These are phyloP conservation scores for Lomentospora prolificans DNA, from an alignment of 2,329 filamentous ascomycete species.

Conservation along the genomic window DNA sequence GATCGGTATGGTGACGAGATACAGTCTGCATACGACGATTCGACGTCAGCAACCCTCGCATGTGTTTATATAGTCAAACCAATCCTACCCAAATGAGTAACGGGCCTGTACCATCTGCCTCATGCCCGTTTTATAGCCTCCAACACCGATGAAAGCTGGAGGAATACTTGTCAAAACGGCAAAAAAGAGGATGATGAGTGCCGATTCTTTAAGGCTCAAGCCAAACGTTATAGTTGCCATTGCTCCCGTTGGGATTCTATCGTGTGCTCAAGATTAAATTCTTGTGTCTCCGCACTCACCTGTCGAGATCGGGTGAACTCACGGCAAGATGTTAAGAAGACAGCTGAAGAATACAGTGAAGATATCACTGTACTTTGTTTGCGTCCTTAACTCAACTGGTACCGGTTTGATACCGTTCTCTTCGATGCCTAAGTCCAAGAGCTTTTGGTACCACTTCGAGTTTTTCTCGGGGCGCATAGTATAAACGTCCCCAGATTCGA, in stretches of 20 bases:
- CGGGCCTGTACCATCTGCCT: constrained; percentile 52
- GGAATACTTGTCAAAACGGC: constrained; percentile 41
- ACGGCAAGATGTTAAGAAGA: constrained; percentile 48
- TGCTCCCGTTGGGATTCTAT: constrained; percentile 43
- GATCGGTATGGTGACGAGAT: constrained; percentile 40
- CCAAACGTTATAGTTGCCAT: constrained; percentile 44
- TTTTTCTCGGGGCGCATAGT: background rate
- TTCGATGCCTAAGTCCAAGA: constrained; percentile 37
- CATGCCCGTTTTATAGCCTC: constrained; percentile 46
- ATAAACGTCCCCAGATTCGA: background rate
- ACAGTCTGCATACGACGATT: constrained; percentile 22
- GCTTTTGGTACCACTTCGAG: constrained; percentile 30
- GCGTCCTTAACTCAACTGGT: constrained; percentile 40
- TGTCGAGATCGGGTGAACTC: constrained; percentile 17
- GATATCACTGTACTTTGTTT: constrained; percentile 42
- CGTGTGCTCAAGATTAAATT: constrained; percentile 18
- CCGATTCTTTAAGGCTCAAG: constrained; percentile 43
- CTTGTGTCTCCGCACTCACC: background rate
- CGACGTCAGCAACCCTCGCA: background rate
- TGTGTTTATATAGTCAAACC: background rate
- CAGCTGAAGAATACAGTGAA: constrained; percentile 53
- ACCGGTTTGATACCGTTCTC: constrained; percentile 48
- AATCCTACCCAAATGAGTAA: constrained; percentile 43
- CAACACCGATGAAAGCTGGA: constrained; percentile 44
- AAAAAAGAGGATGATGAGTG: constrained; percentile 51